A percentile compares a stretch with the other conserved stretches of the same genome.
These are phyloP conservation scores for Cyclaneusma minus DNA, from an alignment of 2,329 filamentous ascomycete genomes.

Conservation along the genomic window DNA sequence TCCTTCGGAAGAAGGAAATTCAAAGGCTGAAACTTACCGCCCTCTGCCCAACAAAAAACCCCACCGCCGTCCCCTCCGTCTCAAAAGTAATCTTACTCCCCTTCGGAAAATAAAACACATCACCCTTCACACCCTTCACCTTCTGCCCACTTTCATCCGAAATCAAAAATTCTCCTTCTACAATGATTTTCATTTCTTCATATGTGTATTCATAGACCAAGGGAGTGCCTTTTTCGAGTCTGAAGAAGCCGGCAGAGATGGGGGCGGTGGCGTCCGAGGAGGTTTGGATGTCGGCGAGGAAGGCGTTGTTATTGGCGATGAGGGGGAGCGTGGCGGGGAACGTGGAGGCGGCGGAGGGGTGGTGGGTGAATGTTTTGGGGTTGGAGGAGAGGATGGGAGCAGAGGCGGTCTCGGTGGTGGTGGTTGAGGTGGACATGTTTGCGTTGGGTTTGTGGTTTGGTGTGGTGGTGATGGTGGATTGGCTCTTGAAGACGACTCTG, in stretches of 20 bases:
- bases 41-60: slow-evolving; percentile 19
- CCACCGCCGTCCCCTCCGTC: slow-evolving; percentile 17
- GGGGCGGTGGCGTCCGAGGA: slow-evolving; percentile 36
- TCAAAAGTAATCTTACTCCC: slow-evolving; percentile 20
- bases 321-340: slow-evolving; percentile 46
- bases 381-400: slow-evolving; percentile 24
- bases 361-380: slow-evolving; percentile 25
- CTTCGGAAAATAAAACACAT: slow-evolving; percentile 41
- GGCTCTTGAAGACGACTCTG: too few species aligned
- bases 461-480: too few species aligned
- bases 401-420: slow-evolving; percentile 10
- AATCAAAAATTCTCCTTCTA: slow-evolving; percentile 46
- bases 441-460: too few species aligned
- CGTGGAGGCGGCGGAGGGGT: slow-evolving; percentile 32
- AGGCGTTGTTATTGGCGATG: slow-evolving; percentile 49
- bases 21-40: slow-evolving; percentile 11
- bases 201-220: slow-evolving; percentile 49
- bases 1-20: background rate
- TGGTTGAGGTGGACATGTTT: too few species aligned
- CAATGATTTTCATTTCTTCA: slow-evolving; percentile 53
- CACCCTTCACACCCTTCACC: slow-evolving; percentile 40
- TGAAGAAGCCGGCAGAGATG: slow-evolving; percentile 43
- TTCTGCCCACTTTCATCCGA: slow-evolving; percentile 39
- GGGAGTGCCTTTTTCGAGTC: slow-evolving; percentile 44
- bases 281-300: slow-evolving; percentile 35